Base-by-base conservation (phyloP, 1,284 basidiomycete genomes). In the Mycena sp. region DNA sequence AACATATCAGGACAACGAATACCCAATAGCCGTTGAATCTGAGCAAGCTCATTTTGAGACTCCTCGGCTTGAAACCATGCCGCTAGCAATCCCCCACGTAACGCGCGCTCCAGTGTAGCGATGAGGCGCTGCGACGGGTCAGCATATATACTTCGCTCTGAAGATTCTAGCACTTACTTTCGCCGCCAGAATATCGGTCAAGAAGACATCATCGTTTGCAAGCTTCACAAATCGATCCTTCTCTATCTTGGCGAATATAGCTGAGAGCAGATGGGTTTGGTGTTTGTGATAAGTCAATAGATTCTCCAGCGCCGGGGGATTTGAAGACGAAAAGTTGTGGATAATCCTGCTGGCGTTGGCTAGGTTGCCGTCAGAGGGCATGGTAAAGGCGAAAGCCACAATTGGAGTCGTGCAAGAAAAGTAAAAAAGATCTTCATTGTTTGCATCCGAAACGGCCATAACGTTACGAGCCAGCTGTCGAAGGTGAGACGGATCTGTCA, bases 261-360 rank as follows among this genome's bases (percentile, higher is more conserved):
- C 21, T 4, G 43, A 46, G 32, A 60, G 43, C 6, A 60, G 35
- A n/a, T 32, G 43, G 11, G 58, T 54, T 28, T 60, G 58, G 28
- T 60, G 43, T 48, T 46, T 54, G 28, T 60, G 58, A 30, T 60
- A 53, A 6, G 16, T 41, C 23, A 17, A 40, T 4, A 60, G 58
- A 16, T 48, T 46, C 6, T 38, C 6, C 35, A 53, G 43, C 37
- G 37, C 21, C 6, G 25, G 21, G 10, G 7, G 12, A n/a, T 37
- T 6, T 17, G 50, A 4, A 19, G 43, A 58, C 35, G n/a, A 21
- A 17, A 53, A 60, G 26, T 29, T 10, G 17, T 48, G 41, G 35
- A 60, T 32, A 12, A 32, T 40, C 11, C 40, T 30, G 32, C 58
- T 53, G 44, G 51, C 35, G n/a, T 2, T 51, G 17, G 28, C 35